Conservation (phyloP, 306 rosid genomes). For the Mucuna pruriens region DNA sequence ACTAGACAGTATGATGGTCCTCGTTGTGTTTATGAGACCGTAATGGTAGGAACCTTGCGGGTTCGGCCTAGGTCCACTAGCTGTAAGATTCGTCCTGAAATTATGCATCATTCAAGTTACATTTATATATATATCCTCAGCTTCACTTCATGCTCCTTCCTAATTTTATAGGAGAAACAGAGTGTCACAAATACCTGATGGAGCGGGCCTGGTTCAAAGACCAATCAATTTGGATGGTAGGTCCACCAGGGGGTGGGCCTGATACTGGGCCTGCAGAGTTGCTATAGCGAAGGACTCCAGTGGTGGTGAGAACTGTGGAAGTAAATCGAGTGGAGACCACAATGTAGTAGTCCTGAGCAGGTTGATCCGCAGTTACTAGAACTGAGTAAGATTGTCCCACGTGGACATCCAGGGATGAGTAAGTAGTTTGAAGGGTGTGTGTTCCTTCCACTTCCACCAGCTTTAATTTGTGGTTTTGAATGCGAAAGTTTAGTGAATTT, state of each 20-base stretch:
- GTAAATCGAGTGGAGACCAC: constrained; percentile 86
- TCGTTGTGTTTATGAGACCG: constrained; percentile 70
- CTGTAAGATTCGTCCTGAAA: constrained; percentile 87
- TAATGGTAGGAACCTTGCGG: constrained; percentile 99
- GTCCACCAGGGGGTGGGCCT: constrained; percentile 97
- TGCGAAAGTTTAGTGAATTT: constrained; percentile 81
- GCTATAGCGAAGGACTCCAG: constrained; percentile 74
- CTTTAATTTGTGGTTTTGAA: constrained; percentile 78
- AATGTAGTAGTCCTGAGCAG: constrained; percentile 77
- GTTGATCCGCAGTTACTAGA: constrained; percentile 91
- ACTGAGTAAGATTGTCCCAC: constrained; percentile 95
- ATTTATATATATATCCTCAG: too few relatives aligned
- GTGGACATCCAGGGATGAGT: constrained; percentile 90
- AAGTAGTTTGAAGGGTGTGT: constrained; percentile 84
- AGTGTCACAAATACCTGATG: constrained; percentile 61
- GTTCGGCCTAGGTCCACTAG: constrained; percentile 98
- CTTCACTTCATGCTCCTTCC: too few relatives aligned
- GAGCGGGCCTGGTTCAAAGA: constrained; percentile 98
- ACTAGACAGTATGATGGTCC: constrained; percentile 62
- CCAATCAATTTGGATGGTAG: constrained; percentile 95
- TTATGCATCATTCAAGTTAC: too few relatives aligned
- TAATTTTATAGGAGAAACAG: too few relatives aligned
- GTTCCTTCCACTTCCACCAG: constrained; percentile 97
- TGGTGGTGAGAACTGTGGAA: constrained; percentile 60
- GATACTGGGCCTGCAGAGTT: constrained; percentile 78